Base-by-base conservation (phyloP, 768 basidiomycete genomes). In the Phylloporus arenicola region DNA sequence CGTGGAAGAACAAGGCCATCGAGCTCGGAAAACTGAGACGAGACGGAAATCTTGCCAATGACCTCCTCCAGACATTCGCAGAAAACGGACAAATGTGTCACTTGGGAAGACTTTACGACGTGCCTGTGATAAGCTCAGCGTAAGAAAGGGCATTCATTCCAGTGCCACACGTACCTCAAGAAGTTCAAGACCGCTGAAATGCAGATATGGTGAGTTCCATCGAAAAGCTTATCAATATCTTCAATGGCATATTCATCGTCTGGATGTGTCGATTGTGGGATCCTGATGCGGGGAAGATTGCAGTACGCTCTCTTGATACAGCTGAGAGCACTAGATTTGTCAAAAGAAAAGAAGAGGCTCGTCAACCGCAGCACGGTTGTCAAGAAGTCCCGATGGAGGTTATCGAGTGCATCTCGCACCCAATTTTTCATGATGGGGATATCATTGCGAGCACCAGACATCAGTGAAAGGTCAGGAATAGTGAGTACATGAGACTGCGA, bases 1-100 rank as follows among this genome's bases (percentile, higher is more conserved):
- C 72, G 72, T 0, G 83, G 83, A 30, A 85, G 69, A 3, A 75
- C 74, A 24, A 80, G 54, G 14, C 70, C 68, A 58, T 83, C 76
- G 0, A 81, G 61, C 40, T 13, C n/a, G 19, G 12, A 52, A 55
- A 48, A 63, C 59, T 60, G 63, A 37, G 59, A 57, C n/a, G n/a
- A n/a, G n/a, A n/a, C n/a, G n/a, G n/a, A n/a, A n/a, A n/a, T n/a
- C n/a, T n/a, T n/a, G n/a, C n/a, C n/a, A n/a, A n/a, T n/a, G n/a
- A n/a, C n/a, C n/a, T n/a, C n/a, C n/a, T n/a, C n/a, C n/a, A n/a
- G n/a, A n/a, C n/a, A n/a, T n/a, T n/a, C n/a, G n/a, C n/a, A n/a
- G n/a, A n/a, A n/a, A n/a, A n/a, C n/a, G n/a, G n/a, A n/a, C n/a
- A n/a, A n/a, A n/a, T n/a, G n/a, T n/a, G n/a, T n/a, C n/a, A n/a